Percentiles rank a stretch among this genome's conserved stretches.
phyloP scores from a whole-genome alignment of 345 rosid species.

The Clausena lansium region DNA sequence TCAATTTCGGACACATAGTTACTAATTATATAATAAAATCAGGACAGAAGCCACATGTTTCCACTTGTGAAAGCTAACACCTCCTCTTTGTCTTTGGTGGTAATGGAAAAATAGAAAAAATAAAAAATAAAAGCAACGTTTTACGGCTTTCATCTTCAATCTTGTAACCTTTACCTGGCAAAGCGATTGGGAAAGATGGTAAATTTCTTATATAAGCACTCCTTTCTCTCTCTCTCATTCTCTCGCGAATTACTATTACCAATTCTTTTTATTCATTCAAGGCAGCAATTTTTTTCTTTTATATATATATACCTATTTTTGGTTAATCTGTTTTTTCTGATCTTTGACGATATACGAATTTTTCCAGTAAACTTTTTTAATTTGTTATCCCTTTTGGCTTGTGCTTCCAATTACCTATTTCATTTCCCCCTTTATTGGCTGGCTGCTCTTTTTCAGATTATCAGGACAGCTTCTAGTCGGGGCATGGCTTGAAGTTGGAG shows the following conservation, averaged over 20 bases:
- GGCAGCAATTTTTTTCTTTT: background rate
- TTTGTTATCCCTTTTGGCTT: background rate
- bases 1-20: background rate
- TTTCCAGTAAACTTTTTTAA: background rate
- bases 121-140: background rate
- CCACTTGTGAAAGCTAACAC: background rate
- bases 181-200: background rate
- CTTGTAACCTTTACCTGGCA: background rate
- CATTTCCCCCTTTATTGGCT: background rate
- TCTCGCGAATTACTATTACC: background rate
- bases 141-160: background rate
- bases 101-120: too few relatives aligned
- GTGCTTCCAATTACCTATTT: background rate
- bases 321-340: too few relatives aligned
- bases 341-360: too few relatives aligned
- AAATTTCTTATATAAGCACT: background rate
- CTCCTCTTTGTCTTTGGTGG: background rate
- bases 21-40: background rate
- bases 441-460: constrained; percentile 40
- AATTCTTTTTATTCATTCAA: background rate
- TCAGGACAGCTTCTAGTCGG: constrained; percentile 26
- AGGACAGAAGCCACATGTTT: background rate
- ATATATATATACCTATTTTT: too few relatives aligned
- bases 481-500: constrained; percentile 20
- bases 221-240: too few relatives aligned